Evolutionary conservation across 1,139 yeast species (phyloP).

Genomic region (Candida albicans): DNA sequence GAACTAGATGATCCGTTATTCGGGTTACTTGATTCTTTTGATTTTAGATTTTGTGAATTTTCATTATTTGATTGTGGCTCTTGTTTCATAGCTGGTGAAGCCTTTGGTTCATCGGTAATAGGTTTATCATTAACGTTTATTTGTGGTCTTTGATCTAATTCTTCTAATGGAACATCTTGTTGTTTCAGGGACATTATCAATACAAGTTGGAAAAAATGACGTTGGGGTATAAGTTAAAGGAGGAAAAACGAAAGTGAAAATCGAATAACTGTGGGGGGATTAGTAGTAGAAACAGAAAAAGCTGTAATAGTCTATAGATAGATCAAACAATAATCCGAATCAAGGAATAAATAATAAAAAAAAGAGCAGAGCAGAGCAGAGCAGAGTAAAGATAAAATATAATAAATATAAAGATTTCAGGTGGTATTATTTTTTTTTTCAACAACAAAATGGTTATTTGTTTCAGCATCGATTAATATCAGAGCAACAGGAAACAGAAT

Average conservation of each 20-base stretch:
- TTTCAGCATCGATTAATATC: no score
- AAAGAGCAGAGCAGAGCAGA: no score
- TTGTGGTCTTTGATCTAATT: conserved; percentile 6
- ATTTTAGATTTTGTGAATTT: background rate
- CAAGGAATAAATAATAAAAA: background rate
- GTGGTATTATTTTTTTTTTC: background rate
- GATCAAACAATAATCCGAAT: background rate
- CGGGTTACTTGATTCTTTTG: conserved; percentile 1
- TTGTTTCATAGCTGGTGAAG: conserved; percentile 15
- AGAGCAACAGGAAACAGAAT: no score
- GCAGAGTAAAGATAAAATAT: background rate
- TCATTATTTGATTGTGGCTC: background rate
- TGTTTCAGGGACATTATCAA: conserved; percentile 1
- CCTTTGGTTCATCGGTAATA: conserved; percentile 17
- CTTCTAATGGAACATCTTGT: conserved; percentile 5
- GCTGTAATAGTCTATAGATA: no score
- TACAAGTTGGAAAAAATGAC: background rate
- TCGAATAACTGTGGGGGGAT: no score
- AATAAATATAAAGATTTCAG: background rate
- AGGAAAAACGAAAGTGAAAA: background rate
- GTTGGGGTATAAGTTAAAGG: background rate
- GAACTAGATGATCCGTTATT: conserved; percentile 3
- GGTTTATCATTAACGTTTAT: conserved; percentile 3
- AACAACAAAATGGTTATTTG: background rate
- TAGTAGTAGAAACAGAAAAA: no score